Evolutionary conservation across 2,329 filamentous ascomycete genomes (phyloP).

Genomic region (Pyrenochaeta sp.): DNA sequence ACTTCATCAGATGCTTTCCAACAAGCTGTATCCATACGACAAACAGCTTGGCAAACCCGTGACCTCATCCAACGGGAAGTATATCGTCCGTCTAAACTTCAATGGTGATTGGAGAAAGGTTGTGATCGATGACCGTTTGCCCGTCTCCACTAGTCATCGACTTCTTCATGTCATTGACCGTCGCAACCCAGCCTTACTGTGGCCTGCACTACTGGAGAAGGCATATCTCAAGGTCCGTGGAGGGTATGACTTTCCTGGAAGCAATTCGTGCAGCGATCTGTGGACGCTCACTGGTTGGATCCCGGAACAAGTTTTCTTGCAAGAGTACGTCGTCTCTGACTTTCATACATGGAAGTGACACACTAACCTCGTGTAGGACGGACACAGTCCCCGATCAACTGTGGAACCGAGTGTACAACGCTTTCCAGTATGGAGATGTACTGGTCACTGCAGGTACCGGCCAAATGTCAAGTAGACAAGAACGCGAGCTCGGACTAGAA

Average conservation of each 20-base stretch:
- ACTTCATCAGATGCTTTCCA: conserved; percentile 68
- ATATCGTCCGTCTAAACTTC: conserved; percentile 91
- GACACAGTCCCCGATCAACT: conserved; percentile 77
- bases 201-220: conserved; percentile 94
- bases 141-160: conserved; percentile 75
- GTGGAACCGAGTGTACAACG: conserved; percentile 78
- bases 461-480: conserved; percentile 76
- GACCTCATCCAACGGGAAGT: conserved; percentile 82
- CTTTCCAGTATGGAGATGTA: conserved; percentile 80
- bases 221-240: conserved; percentile 95
- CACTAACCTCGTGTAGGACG: conserved; percentile 60
- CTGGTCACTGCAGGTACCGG: conserved; percentile 92
- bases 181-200: conserved; percentile 79
- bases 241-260: conserved; percentile 96
- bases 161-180: conserved; percentile 88
- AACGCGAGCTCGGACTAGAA: conserved; percentile 80
- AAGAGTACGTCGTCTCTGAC: conserved; percentile 60
- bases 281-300: conserved; percentile 96
- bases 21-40: conserved; percentile 79
- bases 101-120: conserved; percentile 92
- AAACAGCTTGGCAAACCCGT: conserved; percentile 61
- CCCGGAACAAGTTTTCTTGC: conserved; percentile 91
- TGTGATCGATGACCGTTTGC: conserved; percentile 86
- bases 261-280: conserved; percentile 94
- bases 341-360: background rate